Evolutionary conservation across 2,329 filamentous ascomycete species (phyloP).

Genomic region (Diaporthe sp.): DNA sequence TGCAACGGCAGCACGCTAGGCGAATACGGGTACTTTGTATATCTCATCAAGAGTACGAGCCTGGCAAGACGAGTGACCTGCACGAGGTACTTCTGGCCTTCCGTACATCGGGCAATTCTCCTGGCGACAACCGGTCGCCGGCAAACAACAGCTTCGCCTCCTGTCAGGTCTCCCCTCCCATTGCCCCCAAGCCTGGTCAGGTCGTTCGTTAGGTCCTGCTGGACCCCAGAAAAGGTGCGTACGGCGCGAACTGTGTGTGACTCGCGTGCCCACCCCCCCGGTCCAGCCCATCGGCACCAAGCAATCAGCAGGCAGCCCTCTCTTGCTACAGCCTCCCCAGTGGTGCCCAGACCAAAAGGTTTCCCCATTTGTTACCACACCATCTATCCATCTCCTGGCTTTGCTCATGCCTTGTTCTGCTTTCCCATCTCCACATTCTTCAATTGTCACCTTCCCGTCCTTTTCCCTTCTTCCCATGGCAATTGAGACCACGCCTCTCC

Average conservation of each 20-base stretch:
- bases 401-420: conserved; percentile 1
- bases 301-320: conserved; percentile 28
- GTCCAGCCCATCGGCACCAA: conserved; percentile 19
- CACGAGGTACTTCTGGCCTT: neutral
- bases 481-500: conserved; percentile 18
- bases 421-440: conserved; percentile 32
- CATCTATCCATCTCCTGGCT: conserved; percentile 20
- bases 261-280: conserved; percentile 26
- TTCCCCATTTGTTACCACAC: conserved; percentile 25
- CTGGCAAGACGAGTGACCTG: neutral
- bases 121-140: conserved; percentile 22
- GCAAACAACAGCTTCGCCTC: conserved; percentile 28
- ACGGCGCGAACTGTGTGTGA: conserved; percentile 28
- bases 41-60: neutral
- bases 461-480: conserved; percentile 3
- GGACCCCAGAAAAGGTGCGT: conserved; percentile 29
- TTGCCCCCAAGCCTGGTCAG: conserved; percentile 10
- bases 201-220: conserved; percentile 28
- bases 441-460: conserved; percentile 17
- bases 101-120: conserved; percentile 24
- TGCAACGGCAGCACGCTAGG: conserved; percentile 15
- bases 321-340: conserved; percentile 14
- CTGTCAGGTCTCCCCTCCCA: neutral
- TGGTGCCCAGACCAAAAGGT: conserved; percentile 28
- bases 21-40: conserved; percentile 25